Base-by-base conservation (phyloP, 2,329 filamentous ascomycete species). In the Nannizziopsis arthrosporioides region DNA sequence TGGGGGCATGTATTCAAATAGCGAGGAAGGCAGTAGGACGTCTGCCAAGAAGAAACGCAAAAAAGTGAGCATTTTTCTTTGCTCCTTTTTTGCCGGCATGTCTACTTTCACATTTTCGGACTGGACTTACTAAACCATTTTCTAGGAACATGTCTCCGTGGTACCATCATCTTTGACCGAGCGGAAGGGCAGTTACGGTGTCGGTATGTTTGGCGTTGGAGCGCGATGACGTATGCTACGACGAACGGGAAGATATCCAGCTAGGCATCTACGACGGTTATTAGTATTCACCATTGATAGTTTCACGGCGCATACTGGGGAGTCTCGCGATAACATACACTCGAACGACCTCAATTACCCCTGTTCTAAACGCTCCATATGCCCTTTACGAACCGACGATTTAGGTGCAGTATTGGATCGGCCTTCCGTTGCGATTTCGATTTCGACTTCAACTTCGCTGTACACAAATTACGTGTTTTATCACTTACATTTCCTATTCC, bases 41-140 rank as follows among this genome's bases (percentile, higher is more conserved):
- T 50, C 50, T 12, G 63, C 63, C 31, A 71, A 69, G 55, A 72
- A 71, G 59, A 71, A 68, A 59, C 66, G 69, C 52, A 71, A 71
- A 62, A 72, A 70, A 68, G 68, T 71, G 63, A 55, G 54, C 52
- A 49, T 12, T 42, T 42, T 35, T 43, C 49, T 44, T 49, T 45
- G 8, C 7, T 5, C 22, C n/a, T 27, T 14, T 31, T 14, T 12
- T 4, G 22, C 10, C 6, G 14, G 22, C 38, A 15, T 17, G 31
- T 48, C 49, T 40, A 37, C 8, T 30, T 11, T 9, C 34, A n/a
- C 34, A 49, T 55, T 41, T 48, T 27, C n/a, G 14, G 17, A 14
- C 14, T n/a, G 38, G 30, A 43, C 38, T 48, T 37, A 48, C 17
- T 40, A 17, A 45, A 42, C 40, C 18, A 34, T 38, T 14, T 47